Conservation (phyloP, 148 eudicot genomes). For the Silene uniflora region DNA sequence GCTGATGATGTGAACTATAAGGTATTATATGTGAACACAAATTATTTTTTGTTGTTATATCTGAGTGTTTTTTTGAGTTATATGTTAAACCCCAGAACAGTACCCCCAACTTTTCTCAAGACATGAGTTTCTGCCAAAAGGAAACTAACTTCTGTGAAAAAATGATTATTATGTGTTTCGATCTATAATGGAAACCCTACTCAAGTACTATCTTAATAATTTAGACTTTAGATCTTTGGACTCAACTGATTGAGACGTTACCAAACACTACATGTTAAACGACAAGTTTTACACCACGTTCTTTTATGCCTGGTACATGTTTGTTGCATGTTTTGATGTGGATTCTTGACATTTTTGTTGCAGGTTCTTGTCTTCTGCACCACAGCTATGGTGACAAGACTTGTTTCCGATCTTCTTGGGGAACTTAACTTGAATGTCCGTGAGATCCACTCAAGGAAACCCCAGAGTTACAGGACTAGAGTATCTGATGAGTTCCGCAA, state of each 20-base stretch:
- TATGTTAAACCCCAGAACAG: background rate
- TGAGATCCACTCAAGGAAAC: slow-evolving; percentile 92
- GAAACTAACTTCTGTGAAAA: no score
- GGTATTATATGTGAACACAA: slow-evolving; percentile 44
- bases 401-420: slow-evolving; percentile 82
- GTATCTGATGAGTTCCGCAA: slow-evolving; percentile 86
- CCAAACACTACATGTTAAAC: background rate
- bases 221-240: background rate
- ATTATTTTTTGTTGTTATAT: background rate
- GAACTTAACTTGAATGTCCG: slow-evolving; percentile 87
- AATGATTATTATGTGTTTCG: no score
- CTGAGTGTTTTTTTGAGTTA: background rate
- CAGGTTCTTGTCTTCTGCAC: slow-evolving; percentile 99
- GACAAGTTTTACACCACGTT: no score
- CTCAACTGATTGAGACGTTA: background rate
- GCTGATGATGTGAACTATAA: slow-evolving; percentile 88
- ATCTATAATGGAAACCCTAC: no score
- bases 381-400: slow-evolving; percentile 95
- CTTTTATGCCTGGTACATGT: no score
- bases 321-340: slow-evolving; percentile 4
- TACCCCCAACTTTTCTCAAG: no score
- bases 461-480: slow-evolving; percentile 89
- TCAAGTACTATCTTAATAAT: background rate
- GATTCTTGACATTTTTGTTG: slow-evolving; percentile 10
- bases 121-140: background rate